These are phyloP conservation scores for Agaricales sp. DNA, from an alignment of 1,284 basidiomycete species.

Conservation along the genomic window DNA sequence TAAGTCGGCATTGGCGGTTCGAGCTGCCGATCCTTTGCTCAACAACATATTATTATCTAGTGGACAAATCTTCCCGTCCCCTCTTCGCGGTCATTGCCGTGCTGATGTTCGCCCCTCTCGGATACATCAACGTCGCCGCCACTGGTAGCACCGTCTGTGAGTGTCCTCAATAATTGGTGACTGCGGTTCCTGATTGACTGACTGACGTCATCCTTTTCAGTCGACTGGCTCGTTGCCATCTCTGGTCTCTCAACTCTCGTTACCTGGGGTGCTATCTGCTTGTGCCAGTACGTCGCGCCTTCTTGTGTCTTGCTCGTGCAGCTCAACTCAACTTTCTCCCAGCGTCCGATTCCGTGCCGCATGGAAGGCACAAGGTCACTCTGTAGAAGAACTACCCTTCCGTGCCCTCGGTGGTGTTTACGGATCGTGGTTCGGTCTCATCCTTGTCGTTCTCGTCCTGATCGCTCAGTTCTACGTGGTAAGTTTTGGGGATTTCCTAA, in stretches of 20 bases:
- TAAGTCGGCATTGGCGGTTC: constrained; percentile 7
- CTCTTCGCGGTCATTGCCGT: constrained; percentile 26
- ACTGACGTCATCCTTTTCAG: constrained; percentile 17
- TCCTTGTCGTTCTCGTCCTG: constrained; percentile 26
- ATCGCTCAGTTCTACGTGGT: constrained; percentile 36
- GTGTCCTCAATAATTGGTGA: constrained; percentile 11
- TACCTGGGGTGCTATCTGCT: constrained; percentile 31
- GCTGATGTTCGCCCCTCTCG: constrained; percentile 26
- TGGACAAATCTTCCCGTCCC: constrained; percentile 34
- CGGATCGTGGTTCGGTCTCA: constrained; percentile 31
- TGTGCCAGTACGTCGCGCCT: constrained; percentile 27
- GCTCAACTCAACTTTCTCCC: too few relatives aligned
- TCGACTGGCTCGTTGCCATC: constrained; percentile 30
- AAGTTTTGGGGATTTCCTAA: constrained; percentile 6
- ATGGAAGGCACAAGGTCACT: constrained; percentile 32
- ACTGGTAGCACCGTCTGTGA: constrained; percentile 27
- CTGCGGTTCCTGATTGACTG: too few relatives aligned
- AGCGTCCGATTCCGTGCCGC: constrained; percentile 33
- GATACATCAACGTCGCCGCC: constrained; percentile 25
- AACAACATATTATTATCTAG: constrained; percentile 10
- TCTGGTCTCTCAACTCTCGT: constrained; percentile 34
- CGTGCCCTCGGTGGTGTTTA: constrained; percentile 29
- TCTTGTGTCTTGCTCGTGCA: too few relatives aligned
- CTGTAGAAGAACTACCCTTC: constrained; percentile 32
- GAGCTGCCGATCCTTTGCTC: neutral